phyloP scores from a whole-genome alignment of 1,139 yeast species.

The Saccharomyces hybrid region DNA sequence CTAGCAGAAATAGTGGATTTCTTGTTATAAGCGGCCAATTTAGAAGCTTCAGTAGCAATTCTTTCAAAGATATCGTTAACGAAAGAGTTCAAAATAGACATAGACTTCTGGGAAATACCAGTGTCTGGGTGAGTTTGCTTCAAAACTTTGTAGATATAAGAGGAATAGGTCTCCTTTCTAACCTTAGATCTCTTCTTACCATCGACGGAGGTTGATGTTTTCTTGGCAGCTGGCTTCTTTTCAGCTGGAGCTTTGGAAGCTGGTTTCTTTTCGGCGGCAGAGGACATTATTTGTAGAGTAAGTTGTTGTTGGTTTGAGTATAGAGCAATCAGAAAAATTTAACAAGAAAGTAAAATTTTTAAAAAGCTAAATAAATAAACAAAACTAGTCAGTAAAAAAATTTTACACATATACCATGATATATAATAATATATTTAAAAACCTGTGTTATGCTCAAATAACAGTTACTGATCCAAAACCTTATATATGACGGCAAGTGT shows the following conservation, averaged over 20 bases:
- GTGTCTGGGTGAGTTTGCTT: conserved; percentile 99
- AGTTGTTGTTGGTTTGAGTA: conserved; percentile 4
- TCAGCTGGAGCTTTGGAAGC: conserved; percentile 98
- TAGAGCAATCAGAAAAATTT: background rate
- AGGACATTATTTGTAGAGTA: conserved; percentile 56
- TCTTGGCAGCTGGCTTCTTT: conserved; percentile 94
- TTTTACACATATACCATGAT: too few relatives aligned
- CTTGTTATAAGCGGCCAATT: conserved; percentile 99
- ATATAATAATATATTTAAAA: too few relatives aligned
- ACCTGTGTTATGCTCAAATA: too few relatives aligned
- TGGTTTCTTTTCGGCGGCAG: conserved; percentile 96
- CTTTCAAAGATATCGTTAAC: conserved; percentile 94
- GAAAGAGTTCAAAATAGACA: conserved; percentile 98
- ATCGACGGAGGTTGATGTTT: conserved; percentile 65
- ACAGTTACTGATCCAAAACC: background rate
- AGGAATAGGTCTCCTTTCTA: conserved; percentile 98
- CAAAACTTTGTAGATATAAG: conserved; percentile 96
- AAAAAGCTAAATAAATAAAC: too few relatives aligned
- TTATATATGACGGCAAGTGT: background rate
- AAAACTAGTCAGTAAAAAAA: too few relatives aligned
- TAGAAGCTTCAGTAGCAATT: conserved; percentile 96
- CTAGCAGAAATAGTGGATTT: conserved; percentile 98
- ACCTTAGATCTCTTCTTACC: conserved; percentile 94
- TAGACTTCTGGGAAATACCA: conserved; percentile 98
- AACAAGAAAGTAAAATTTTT: too few relatives aligned